Percentiles rank a stretch among this genome's conserved stretches.
Conservation (phyloP, 495 filamentous ascomycete genomes). For the Xylona heveae region DNA sequence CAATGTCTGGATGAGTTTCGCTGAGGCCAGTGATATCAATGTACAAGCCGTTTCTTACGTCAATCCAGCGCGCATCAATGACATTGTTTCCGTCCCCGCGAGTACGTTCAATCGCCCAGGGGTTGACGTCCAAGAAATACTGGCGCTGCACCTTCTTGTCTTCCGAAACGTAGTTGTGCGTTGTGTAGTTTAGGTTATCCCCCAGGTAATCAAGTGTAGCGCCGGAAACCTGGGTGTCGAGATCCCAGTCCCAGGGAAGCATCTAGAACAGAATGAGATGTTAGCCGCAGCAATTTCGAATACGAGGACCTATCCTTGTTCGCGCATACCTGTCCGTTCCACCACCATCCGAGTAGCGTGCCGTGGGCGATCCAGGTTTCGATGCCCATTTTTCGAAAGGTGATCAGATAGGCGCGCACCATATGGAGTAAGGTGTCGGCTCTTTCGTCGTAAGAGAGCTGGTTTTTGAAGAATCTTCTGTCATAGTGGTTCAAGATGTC, state of each 20-base stretch:
- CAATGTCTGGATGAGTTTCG: conserved; percentile 34
- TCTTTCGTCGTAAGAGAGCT: background rate
- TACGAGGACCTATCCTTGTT: background rate
- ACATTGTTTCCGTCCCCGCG: conserved; percentile 51
- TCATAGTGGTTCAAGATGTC: background rate
- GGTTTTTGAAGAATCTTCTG: conserved; percentile 1
- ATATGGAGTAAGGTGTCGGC: conserved; percentile 1
- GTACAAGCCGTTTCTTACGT: conserved; percentile 54
- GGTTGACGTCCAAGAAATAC: conserved; percentile 67
- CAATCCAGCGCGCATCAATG: conserved; percentile 76
- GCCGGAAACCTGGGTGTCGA: conserved; percentile 2
- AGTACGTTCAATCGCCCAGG: conserved; percentile 33
- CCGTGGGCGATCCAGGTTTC: conserved; percentile 5
- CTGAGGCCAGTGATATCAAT: conserved; percentile 74
- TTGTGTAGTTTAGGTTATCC: conserved; percentile 2
- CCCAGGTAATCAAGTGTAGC: conserved; percentile 3
- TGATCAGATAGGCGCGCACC: conserved; percentile 4
- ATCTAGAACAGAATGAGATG: background rate
- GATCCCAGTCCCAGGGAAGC: conserved; percentile 3
- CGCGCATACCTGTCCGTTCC: conserved; percentile 5
- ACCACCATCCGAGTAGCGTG: conserved; percentile 4
- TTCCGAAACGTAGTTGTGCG: conserved; percentile 1
- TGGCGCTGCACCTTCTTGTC: conserved; percentile 14
- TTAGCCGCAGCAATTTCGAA: background rate
- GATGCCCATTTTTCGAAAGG: conserved; percentile 1